These are phyloP conservation scores for Yamadazyma atmosphaerica DNA, from an alignment of 1,139 yeast species.

Conservation along the genomic window DNA sequence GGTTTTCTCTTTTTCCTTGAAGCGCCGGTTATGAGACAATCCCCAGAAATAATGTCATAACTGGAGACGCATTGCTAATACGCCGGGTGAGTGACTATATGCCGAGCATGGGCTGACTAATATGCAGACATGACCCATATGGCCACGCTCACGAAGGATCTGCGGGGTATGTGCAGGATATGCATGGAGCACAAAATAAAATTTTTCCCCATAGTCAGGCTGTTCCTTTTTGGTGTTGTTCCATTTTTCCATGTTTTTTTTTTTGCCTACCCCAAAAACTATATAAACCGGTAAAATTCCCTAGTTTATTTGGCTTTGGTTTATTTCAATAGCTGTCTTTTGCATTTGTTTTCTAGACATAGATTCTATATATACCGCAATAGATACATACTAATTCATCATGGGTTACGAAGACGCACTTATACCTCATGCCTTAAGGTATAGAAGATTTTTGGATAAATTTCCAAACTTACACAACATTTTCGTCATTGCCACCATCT, in stretches of 20 bases:
- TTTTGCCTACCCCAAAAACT: not conserved
- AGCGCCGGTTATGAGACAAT: not conserved
- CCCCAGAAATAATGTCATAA: not conserved
- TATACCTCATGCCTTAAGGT: slow-evolving; percentile 34
- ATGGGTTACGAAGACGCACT: slow-evolving; percentile 42
- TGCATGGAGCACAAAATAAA: not conserved
- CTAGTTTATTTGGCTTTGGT: not conserved
- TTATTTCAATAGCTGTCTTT: too few relatives aligned
- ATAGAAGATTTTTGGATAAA: slow-evolving; percentile 33
- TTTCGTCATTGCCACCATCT: slow-evolving; percentile 43
- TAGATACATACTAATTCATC: slow-evolving; percentile 1
- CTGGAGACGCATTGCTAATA: too few relatives aligned
- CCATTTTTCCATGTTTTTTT: not conserved
- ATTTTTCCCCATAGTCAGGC: not conserved
- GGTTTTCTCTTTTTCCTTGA: not conserved
- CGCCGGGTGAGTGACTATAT: too few relatives aligned
- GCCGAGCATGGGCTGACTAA: too few relatives aligned
- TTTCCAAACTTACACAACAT: slow-evolving; percentile 47
- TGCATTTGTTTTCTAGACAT: too few relatives aligned
- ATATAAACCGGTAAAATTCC: not conserved
- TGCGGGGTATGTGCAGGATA: not conserved
- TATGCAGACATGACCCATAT: too few relatives aligned
- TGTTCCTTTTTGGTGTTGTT: not conserved
- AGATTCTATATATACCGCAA: not conserved
- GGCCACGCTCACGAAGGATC: too few relatives aligned